A percentile compares a stretch with the other conserved stretches of the same genome.
These are phyloP conservation scores for Candida sphagnicola DNA, from an alignment of 805 yeast species.

Conservation along the genomic window DNA sequence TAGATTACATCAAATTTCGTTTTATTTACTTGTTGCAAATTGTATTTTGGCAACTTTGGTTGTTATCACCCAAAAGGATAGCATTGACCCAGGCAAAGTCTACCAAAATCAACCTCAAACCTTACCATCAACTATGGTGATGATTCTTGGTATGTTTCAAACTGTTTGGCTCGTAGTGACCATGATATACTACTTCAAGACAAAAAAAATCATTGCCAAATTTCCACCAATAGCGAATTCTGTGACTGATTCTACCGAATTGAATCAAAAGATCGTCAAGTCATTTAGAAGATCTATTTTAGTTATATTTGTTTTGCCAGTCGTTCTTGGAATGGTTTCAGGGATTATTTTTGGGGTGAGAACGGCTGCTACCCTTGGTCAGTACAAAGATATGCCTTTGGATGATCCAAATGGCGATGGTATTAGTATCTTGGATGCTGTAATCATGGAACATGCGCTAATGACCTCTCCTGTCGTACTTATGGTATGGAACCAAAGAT, in stretches of 20 bases:
- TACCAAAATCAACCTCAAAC: constrained; percentile 1
- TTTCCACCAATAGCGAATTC: constrained; percentile 23
- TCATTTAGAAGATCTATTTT: constrained; percentile 24
- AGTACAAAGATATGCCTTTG: not conserved
- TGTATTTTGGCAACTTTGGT: not conserved
- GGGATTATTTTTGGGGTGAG: not conserved
- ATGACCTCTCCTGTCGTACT: constrained; percentile 1
- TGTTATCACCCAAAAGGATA: not conserved
- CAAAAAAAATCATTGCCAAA: constrained; percentile 21
- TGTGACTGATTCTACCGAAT: constrained; percentile 11
- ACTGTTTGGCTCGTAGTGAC: constrained; percentile 13
- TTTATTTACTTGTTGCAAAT: constrained; percentile 4
- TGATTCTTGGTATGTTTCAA: constrained; percentile 5
- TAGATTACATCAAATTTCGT: constrained; percentile 7
- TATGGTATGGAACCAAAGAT: constrained; percentile 10
- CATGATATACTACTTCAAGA: constrained; percentile 19
- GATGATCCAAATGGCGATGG: constrained; percentile 3
- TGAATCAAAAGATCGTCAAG: constrained; percentile 13
- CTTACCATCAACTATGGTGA: constrained; percentile 3
- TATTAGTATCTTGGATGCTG: not conserved
- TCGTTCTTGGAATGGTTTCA: constrained; percentile 7
- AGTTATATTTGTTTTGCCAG: constrained; percentile 24
- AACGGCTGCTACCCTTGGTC: not conserved
- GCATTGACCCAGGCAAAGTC: not conserved
- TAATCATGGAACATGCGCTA: not conserved